Evolutionary conservation across 2,329 filamentous ascomycete species (phyloP), one percentile per base, ranked within the genome.

Genomic region (Calonectria multiphialidica): DNA sequence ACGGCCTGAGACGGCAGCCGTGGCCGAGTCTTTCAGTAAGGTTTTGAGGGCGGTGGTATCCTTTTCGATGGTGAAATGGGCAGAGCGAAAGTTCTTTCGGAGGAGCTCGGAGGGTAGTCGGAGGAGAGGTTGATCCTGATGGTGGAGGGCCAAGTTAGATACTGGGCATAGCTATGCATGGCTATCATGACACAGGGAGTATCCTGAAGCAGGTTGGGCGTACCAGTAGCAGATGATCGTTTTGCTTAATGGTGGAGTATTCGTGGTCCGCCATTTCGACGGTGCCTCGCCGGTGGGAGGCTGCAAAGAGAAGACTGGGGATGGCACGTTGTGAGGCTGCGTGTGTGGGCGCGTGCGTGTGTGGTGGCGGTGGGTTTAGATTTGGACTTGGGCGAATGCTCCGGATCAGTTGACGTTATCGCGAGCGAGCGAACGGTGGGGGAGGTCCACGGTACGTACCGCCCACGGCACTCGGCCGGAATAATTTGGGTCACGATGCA

Each of bases 81-180:
- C 94, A 4, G 93, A 92, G 80, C 98, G 97, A 86, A 98, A 97
- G 86, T 98, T 98, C 83, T 97, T 96, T 68, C 95, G 93, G 25
- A 97, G 92, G 70, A 98, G 93, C 82, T 98, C 97, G 84, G 96
- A 93, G 21, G 97, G 97, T 25, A 98, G 91, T 40, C 96, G 95
- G 77, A 99, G 92, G 76, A 98, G 93, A 5, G 96, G 94, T 90
- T 98, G 96, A 81, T 99, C 97, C 95, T 80, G 50, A n/a, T 50
- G 37, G 40, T 96, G 76, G 25, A 25, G 12, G 55, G 49, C 16
- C 21, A n/a, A 33, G 62, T 71, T 37, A 55, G 53, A 30, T 63
- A 42, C 68, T 33, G 64, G 45, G 40, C 45, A 59, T 59, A 63
- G 40, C 57, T 65, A 40, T 40, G 70, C 70, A 69, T 68, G 50